Conservation (phyloP, 2,329 filamentous ascomycete genomes). For the Helotiales sp. region DNA sequence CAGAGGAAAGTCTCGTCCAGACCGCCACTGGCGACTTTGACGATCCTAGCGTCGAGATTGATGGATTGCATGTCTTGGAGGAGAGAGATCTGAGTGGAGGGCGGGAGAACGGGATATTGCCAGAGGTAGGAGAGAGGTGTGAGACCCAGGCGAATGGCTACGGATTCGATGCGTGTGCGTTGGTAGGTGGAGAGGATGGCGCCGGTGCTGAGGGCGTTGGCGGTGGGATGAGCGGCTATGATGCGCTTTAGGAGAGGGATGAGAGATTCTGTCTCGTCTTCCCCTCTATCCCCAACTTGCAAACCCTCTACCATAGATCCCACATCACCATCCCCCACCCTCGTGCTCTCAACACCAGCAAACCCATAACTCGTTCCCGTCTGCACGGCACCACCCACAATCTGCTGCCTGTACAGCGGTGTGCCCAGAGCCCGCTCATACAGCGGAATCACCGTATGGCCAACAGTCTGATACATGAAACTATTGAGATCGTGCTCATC, state of each 20-base stretch:
- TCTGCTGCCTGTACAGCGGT: constrained; percentile 82
- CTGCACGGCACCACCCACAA: constrained; percentile 73
- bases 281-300: constrained; percentile 33
- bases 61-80: constrained; percentile 80
- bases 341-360: not conserved
- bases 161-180: constrained; percentile 90
- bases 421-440: constrained; percentile 80
- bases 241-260: constrained; percentile 74
- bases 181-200: constrained; percentile 96
- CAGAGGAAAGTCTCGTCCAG: constrained; percentile 82
- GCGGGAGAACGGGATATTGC: constrained; percentile 81
- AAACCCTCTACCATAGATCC: not conserved
- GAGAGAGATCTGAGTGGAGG: constrained; percentile 55
- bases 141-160: constrained; percentile 83
- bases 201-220: constrained; percentile 86
- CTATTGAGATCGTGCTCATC: constrained; percentile 79
- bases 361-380: constrained; percentile 70
- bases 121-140: constrained; percentile 86
- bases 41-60: constrained; percentile 84
- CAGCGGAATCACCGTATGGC: constrained; percentile 83
- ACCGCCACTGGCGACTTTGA: constrained; percentile 93
- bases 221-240: constrained; percentile 71
- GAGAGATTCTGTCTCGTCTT: constrained; percentile 89
- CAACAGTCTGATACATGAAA: constrained; percentile 99
- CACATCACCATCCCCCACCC: not conserved